Evolutionary conservation across 108 stramenopile species (phyloP).

Genomic region (Chaetoceros tenuissimus): DNA sequence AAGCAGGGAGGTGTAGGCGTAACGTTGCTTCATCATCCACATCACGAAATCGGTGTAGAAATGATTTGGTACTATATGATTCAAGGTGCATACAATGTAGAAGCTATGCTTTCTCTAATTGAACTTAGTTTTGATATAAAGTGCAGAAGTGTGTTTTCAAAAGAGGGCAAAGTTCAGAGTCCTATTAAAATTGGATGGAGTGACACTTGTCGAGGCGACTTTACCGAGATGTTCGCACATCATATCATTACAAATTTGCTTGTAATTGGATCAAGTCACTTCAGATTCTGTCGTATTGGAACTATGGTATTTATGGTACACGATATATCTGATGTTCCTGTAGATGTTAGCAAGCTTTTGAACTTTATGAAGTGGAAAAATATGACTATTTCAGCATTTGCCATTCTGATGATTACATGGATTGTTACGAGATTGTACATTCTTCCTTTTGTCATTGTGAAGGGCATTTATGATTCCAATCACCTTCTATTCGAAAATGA

Average conservation of each 20-base stretch:
- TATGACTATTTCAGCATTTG: constrained; percentile 33
- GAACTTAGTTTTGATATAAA: constrained; percentile 26
- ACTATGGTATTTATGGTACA: constrained; percentile 37
- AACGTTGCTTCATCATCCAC: constrained; percentile 26
- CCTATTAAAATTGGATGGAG: constrained; percentile 26
- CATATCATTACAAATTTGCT: constrained; percentile 39
- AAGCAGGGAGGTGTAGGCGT: constrained; percentile 19
- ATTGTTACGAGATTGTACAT: constrained; percentile 25
- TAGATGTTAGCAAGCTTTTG: constrained; percentile 44
- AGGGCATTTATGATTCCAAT: constrained; percentile 21
- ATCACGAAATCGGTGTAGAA: constrained; percentile 30
- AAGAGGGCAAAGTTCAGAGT: constrained; percentile 17
- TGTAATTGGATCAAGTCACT: constrained; percentile 24
- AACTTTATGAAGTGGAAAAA: constrained; percentile 51
- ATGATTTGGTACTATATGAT: constrained; percentile 47
- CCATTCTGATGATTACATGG: constrained; percentile 33
- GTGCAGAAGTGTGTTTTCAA: constrained; percentile 18
- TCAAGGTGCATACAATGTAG: constrained; percentile 37
- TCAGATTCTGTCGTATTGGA: constrained; percentile 29
- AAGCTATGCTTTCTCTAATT: constrained; percentile 24
- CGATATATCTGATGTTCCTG: constrained; percentile 41
- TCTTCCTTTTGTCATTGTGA: constrained; percentile 35
- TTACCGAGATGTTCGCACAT: constrained; percentile 48
- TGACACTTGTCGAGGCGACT: constrained; percentile 32
- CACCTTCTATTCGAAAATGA: constrained; percentile 22